Evolutionary conservation across 768 basidiomycete species (phyloP).

Genomic region (Favolaschia claudopus): DNA sequence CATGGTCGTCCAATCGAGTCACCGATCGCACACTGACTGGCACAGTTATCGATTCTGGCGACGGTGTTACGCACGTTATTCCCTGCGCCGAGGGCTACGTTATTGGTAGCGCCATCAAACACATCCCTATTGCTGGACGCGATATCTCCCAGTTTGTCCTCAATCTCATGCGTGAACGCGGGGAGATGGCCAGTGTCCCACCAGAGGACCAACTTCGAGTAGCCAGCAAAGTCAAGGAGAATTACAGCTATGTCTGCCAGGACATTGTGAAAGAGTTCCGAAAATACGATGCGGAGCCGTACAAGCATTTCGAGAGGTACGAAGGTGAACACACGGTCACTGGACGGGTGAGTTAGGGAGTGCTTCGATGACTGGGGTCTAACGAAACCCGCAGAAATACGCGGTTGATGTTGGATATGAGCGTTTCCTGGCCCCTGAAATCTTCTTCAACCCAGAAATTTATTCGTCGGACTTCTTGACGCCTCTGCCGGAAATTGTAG

Average conservation of each 20-base stretch:
- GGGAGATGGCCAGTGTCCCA: constrained; percentile 89
- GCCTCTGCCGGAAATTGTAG: constrained; percentile 94
- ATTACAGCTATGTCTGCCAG: constrained; percentile 97
- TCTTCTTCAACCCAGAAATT: constrained; percentile 99
- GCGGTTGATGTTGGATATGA: constrained; percentile 95
- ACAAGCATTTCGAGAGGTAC: constrained; percentile 92
- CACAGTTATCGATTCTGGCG: constrained; percentile 98
- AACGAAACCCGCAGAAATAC: constrained; percentile 76
- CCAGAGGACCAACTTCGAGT: constrained; percentile 94
- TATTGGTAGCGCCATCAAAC: constrained; percentile 98
- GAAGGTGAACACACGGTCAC: constrained; percentile 95
- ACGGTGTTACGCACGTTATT: constrained; percentile 99
- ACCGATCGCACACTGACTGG: constrained; percentile 93
- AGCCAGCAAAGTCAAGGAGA: constrained; percentile 95
- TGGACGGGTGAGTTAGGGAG: constrained; percentile 67
- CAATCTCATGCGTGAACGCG: constrained; percentile 93
- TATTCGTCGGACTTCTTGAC: constrained; percentile 97
- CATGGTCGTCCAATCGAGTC: constrained; percentile 92
- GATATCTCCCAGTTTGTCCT: constrained; percentile 97
- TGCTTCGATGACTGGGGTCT: not conserved
- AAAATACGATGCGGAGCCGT: constrained; percentile 96
- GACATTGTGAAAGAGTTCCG: constrained; percentile 99
- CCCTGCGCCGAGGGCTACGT: constrained; percentile 97
- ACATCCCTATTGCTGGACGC: constrained; percentile 97
- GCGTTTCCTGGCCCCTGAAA: constrained; percentile 98